Base-by-base conservation (phyloP, 2,329 filamentous ascomycete species). In the Botryotinia narcissicola region DNA sequence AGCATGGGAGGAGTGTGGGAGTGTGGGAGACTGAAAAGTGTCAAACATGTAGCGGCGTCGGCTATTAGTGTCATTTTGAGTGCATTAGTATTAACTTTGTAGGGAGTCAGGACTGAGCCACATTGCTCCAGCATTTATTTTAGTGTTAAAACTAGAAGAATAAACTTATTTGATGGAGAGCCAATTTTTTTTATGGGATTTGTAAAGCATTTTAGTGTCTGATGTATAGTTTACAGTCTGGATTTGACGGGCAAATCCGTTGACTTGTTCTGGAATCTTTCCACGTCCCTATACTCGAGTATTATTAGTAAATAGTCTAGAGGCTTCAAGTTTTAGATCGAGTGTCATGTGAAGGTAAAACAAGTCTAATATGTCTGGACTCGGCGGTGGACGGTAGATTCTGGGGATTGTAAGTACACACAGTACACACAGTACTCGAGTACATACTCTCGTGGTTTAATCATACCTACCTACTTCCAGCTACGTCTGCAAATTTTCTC, bases 231-330 rank as follows among this genome's bases (percentile, higher is more conserved):
- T 14, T 18, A 44, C n/a, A 57, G 42, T 63, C 29, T 66, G 44
- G 29, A 48, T 66, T 51, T 25, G 6, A 16, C 64, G 64, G 46
- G 12, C 64, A 54, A 57, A 37, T 68, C 48, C 64, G 64, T 57
- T 42, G 46, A 42, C 20, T 57, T 40, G 64, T 57, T 67, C 64
- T 67, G 46, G 64, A 67, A 54, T 46, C 62, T 64, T 32, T 64
- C 22, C 32, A 32, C 14, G 14, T 35, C 12, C 37, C 37, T 42
- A 42, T 5, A 22, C 18, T 46, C 18, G 44, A 22, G 37, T 40
- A 40, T 8, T 9, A 22, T n/a, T 46, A 16, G 62, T 8, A 48
- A 35, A 64, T 57, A 16, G 46, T n/a, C 40, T 64, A 22, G 42
- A 46, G 62, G n/a, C 18, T 9, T 64, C 10, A 20, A 32, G 61